These are phyloP conservation scores for Phtheirospermum japonicum DNA, from an alignment of 257 asterid species.

Conservation along the genomic window DNA sequence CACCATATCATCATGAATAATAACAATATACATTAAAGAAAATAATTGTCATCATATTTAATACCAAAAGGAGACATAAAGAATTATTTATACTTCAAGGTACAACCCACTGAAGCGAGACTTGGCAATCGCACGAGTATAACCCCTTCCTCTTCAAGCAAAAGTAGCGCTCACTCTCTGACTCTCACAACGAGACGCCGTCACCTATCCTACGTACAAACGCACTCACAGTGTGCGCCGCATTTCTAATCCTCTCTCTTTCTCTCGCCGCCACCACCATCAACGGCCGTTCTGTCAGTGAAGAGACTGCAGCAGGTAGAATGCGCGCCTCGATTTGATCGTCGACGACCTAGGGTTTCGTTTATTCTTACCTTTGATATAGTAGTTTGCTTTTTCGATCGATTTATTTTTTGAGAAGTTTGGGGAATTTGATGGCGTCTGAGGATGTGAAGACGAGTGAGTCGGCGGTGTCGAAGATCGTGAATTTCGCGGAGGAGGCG, in stretches of 20 bases:
- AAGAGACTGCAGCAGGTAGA: neutral
- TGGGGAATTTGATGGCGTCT: constrained; percentile 57
- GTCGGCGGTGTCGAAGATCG: constrained; percentile 81
- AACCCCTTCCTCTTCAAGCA: neutral
- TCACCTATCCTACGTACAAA: constrained; percentile 19
- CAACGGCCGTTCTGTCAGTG: neutral
- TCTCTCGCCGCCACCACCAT: constrained; percentile 7
- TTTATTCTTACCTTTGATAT: neutral
- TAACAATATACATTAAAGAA: too few relatives aligned
- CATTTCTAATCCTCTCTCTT: too few relatives aligned
- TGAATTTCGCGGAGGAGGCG: constrained; percentile 84
- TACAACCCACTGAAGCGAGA: constrained; percentile 24
- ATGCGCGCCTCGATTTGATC: constrained; percentile 24
- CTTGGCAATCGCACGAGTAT: neutral
- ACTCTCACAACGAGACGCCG: constrained; percentile 24
- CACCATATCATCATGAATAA: too few relatives aligned
- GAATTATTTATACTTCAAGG: neutral
- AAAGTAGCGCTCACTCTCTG: neutral
- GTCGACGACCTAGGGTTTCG: constrained; percentile 23
- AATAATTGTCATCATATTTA: too few relatives aligned
- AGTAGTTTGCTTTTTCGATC: neutral
- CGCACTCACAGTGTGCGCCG: constrained; percentile 18
- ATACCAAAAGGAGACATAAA: too few relatives aligned
- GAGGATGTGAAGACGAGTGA: constrained; percentile 81
- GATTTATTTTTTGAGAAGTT: constrained; percentile 10